A percentile compares a stretch with the other conserved stretches of the same genome.
Conservation (phyloP, 495 filamentous ascomycete genomes). For the Neurospora tetraspora region DNA sequence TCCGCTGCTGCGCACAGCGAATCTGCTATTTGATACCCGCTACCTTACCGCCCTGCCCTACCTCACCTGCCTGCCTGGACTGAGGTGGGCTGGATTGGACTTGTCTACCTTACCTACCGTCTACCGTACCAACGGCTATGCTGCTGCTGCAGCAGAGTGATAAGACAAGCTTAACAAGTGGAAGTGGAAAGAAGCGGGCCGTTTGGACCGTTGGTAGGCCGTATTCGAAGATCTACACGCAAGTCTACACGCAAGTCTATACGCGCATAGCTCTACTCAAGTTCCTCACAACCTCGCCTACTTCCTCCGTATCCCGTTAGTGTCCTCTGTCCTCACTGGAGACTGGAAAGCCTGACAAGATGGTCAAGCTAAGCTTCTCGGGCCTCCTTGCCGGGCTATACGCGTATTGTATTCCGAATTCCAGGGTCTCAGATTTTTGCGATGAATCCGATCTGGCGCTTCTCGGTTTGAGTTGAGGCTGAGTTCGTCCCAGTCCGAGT, state of each 20-base stretch:
- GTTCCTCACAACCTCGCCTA: background rate
- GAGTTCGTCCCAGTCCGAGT: background rate
- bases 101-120: background rate
- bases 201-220: background rate
- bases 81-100: background rate
- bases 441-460: background rate
- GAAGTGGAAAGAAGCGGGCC: background rate
- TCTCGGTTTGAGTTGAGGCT: background rate
- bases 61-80: background rate
- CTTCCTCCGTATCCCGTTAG: background rate
- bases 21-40: background rate
- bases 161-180: background rate
- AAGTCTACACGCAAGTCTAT: background rate
- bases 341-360: background rate
- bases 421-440: background rate
- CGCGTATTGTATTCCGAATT: background rate
- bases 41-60: background rate
- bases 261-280: background rate
- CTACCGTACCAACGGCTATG: background rate
- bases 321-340: background rate
- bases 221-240: background rate
- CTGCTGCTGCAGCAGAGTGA: background rate
- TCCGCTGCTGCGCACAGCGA: background rate
- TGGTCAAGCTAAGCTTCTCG: background rate
- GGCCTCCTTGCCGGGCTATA: background rate